phyloP scores from a whole-genome alignment of 345 rosid species.

The Citrus maxima region DNA sequence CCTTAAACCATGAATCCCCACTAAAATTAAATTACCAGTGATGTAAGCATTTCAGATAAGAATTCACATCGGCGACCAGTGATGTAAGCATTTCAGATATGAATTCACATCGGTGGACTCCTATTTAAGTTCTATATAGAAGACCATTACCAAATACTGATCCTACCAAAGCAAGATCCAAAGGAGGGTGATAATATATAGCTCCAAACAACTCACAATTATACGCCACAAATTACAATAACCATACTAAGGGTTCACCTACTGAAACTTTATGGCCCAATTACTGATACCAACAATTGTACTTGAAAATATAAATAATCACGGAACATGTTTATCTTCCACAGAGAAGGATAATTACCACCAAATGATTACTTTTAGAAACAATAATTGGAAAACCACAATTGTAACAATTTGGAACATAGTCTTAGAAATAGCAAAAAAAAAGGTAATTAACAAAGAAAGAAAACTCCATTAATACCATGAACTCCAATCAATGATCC shows the following conservation, averaged over 20 bases:
- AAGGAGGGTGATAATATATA: not conserved
- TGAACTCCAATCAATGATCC: conserved; percentile 46
- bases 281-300: not conserved
- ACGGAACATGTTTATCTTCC: not conserved
- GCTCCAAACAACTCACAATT: not conserved
- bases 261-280: not conserved
- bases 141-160: not conserved
- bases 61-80: not conserved
- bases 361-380: not conserved
- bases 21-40: not conserved
- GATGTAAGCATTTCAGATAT: too few relatives aligned
- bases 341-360: not conserved
- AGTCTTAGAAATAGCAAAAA: not conserved
- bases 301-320: too few relatives aligned
- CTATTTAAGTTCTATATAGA: not conserved
- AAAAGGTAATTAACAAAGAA: not conserved
- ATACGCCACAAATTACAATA: not conserved
- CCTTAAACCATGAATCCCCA: not conserved
- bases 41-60: not conserved
- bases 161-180: not conserved
- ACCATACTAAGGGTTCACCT: not conserved
- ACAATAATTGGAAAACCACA: not conserved
- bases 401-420: not conserved
- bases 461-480: conserved; percentile 27
- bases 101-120: too few relatives aligned